These are phyloP conservation scores for Pseudofabraea citricarpa DNA, from an alignment of 2,329 filamentous ascomycete species.

Conservation along the genomic window DNA sequence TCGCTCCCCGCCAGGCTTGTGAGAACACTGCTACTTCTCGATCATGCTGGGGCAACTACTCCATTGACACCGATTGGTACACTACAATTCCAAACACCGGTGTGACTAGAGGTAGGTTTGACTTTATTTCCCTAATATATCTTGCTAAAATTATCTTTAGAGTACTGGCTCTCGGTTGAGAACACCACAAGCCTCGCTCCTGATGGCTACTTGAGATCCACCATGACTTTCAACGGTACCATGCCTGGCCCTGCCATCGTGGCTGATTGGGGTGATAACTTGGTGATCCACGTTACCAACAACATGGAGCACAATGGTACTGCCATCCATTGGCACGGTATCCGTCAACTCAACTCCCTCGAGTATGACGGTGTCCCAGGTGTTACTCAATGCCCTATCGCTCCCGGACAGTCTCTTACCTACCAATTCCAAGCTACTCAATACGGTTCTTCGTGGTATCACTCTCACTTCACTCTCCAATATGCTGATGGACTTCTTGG, in stretches of 20 bases:
- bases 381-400: conserved; percentile 62
- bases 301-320: conserved; percentile 38
- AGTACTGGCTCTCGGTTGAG: conserved; percentile 39
- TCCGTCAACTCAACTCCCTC: conserved; percentile 36
- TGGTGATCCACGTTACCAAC: conserved; percentile 31
- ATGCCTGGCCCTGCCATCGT: conserved; percentile 39
- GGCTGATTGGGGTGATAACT: conserved; percentile 29
- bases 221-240: conserved; percentile 39
- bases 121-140: background rate
- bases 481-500: conserved; percentile 47
- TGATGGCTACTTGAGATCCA: conserved; percentile 36
- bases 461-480: conserved; percentile 22
- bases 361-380: conserved; percentile 37
- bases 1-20: conserved; percentile 17
- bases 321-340: conserved; percentile 46
- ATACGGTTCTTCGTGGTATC: conserved; percentile 28
- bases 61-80: conserved; percentile 27
- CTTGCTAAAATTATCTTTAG: background rate
- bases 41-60: conserved; percentile 27
- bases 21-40: conserved; percentile 25
- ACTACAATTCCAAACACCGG: conserved; percentile 27
- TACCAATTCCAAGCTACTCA: conserved; percentile 31
- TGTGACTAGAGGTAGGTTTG: conserved; percentile 25
- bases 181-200: conserved; percentile 38
- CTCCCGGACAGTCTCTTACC: conserved; percentile 44